Base-by-base conservation (phyloP, 108 stramenopile species). In the Licmophora abbreviata region DNA sequence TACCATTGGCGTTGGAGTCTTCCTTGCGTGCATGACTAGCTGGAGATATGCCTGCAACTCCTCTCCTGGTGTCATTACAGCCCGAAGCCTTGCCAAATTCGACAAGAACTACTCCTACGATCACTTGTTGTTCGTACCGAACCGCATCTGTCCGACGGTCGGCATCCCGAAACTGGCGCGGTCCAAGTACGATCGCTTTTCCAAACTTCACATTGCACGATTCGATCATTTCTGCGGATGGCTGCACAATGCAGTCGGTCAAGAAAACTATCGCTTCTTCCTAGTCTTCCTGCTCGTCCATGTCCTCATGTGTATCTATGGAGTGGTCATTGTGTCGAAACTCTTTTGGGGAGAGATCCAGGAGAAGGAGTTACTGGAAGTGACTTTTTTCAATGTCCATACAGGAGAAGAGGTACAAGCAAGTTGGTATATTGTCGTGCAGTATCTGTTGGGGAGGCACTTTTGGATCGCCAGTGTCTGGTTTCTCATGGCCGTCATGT, bases 211-310 rank as follows among this genome's bases (percentile, higher is more conserved):
- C 56, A 67, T 85, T 8, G 60, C 76, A 14, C 71, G 87, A 41
- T 95, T 88, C 45, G 93, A 95, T 62, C 93, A 95, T 60, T 90
- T 70, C 48, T 95, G 93, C 61, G 85, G 85, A 14, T 95, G 93
- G 93, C 34, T 91, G 0, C 62, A 77, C 64, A 80, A 89, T 43
- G 70, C 86, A 17, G 72, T 91, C 52, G 93, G 93, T 6, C 88
- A 88, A 67, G 81, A 86, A 41, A 95, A 95, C 47, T 92, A 95
- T 56, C 75, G 93, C 23, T 86, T 65, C 58, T 95, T 95, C 44
- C 58, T 92, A 3, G 41, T 86, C 0, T 94, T 94, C 51, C 54
- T 94, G 0, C 34, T 55, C 18, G 53, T 83, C 0, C 93, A 94
- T 63, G 74, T 84, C 7, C 54, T 51, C 12, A 87, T 91, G 85